Base-by-base conservation (phyloP, 352 stramenopile genomes). In the Phytophthora pinifolia region DNA sequence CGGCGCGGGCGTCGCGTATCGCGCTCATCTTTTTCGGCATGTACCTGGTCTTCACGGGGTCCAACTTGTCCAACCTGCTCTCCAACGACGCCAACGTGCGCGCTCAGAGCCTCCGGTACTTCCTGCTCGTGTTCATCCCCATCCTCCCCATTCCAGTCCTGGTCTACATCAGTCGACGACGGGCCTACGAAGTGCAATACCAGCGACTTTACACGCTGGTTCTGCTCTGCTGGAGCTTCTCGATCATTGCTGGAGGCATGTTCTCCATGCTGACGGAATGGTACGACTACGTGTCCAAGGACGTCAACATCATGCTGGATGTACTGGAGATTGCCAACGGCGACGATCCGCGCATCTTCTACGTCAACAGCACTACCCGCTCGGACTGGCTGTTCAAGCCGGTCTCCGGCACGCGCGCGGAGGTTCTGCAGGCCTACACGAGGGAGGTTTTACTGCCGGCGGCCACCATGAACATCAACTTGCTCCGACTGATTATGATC, bases 191-290 rank as follows among this genome's bases (percentile, higher is more conserved):
- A 53, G 59, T 86, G 14, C 71, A 89, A 15, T 90, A 88, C 44
- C 79, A 90, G 57, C 58, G 74, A n/a, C 69, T 88, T 15, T 92
- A 92, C 60, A 85, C 78, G 6, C 50, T 79, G 7, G 62, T 92
- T 9, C 35, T 88, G 25, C 29, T 89, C 8, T 89, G 74, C 35
- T 92, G 79, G 79, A 81, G 69, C 25, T 83, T 86, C 46, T 89
- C 79, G 10, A 79, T 92, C 45, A 83, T 90, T 44, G 68, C 59
- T 2, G 83, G 83, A 15, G 83, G 83, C 6, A 86, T 89, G 78
- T 89, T 89, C 44, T 90, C 83, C 15, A 87, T 92, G 79, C 69
- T 92, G n/a, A 77, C 59, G 17, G 83, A 92, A 59, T 92, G 79
- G 79, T 88, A 77, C 60, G 83, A 75, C 46, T 90, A 88, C 62